These are phyloP conservation scores for Eucalyptus pauciflora DNA, from an alignment of 345 rosid species.

Conservation along the genomic window DNA sequence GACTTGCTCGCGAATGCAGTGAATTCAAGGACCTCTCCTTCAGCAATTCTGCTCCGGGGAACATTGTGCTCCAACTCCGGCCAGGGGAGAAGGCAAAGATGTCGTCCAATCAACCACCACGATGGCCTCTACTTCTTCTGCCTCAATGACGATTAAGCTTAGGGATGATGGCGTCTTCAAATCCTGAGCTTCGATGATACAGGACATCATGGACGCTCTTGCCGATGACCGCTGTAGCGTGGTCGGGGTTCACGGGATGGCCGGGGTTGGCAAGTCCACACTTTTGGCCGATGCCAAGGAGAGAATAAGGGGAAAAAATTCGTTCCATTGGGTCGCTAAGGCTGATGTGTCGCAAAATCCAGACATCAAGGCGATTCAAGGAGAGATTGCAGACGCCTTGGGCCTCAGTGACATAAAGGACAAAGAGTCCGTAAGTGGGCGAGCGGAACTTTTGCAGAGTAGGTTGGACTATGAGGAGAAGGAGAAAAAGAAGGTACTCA, in stretches of 20 bases:
- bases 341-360: too few relatives aligned
- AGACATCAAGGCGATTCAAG: too few relatives aligned
- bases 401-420: too few relatives aligned
- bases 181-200: neutral
- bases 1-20: accelerated
- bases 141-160: too few relatives aligned
- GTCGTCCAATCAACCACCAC: neutral
- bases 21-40: neutral
- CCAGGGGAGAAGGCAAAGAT: neutral
- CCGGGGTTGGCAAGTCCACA: neutral
- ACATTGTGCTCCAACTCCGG: accelerated
- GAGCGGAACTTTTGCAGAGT: too few relatives aligned
- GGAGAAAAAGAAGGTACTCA: too few relatives aligned
- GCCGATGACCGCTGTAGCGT: neutral
- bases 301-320: neutral
- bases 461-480: too few relatives aligned
- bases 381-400: too few relatives aligned
- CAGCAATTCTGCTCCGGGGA: accelerated
- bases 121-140: neutral
- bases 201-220: neutral
- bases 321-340: too few relatives aligned
- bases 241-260: neutral
- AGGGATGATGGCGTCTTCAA: neutral
- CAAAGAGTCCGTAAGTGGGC: too few relatives aligned
- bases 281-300: neutral